Percentiles rank a stretch among this genome's conserved stretches.
phyloP scores from a whole-genome alignment of 2,329 filamentous ascomycete genomes.

The Furcasterigmium sp. region DNA sequence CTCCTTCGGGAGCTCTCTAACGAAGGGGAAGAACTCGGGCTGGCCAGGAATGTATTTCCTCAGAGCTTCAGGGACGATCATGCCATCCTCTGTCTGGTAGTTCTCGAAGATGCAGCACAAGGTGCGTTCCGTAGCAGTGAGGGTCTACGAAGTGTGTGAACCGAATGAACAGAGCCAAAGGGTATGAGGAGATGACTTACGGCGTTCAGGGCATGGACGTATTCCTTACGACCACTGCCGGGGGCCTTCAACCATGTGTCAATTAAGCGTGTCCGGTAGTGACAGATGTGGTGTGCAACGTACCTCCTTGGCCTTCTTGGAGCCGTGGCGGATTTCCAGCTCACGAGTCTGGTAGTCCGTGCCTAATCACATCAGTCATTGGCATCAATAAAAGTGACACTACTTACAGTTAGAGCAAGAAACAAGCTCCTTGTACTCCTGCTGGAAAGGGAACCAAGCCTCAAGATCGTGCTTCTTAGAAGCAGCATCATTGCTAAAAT shows the following conservation, averaged over 20 bases:
- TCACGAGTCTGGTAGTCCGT: slow-evolving; percentile 72
- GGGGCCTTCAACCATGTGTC: slow-evolving; percentile 7
- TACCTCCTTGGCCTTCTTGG: slow-evolving; percentile 51
- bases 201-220: slow-evolving; percentile 88
- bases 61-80: slow-evolving; percentile 75
- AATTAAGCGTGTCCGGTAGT: background rate
- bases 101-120: slow-evolving; percentile 96
- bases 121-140: slow-evolving; percentile 87
- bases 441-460: slow-evolving; percentile 93
- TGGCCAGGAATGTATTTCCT: slow-evolving; percentile 86
- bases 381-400: slow-evolving; percentile 53
- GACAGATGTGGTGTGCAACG: background rate
- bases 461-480: slow-evolving; percentile 94
- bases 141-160: slow-evolving; percentile 37
- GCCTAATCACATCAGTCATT: slow-evolving; percentile 6
- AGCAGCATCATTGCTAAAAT: slow-evolving; percentile 46
- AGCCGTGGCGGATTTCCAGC: slow-evolving; percentile 85
- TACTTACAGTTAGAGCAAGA: slow-evolving; percentile 82
- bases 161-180: slow-evolving; percentile 61
- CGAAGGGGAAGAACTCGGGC: slow-evolving; percentile 83
- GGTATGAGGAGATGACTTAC: background rate
- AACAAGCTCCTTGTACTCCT: slow-evolving; percentile 97
- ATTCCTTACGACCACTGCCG: slow-evolving; percentile 62
- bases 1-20: slow-evolving; percentile 79
- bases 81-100: slow-evolving; percentile 86